Conservation (phyloP, 2,329 filamentous ascomycete species). For the Hyphodiscus sp. region DNA sequence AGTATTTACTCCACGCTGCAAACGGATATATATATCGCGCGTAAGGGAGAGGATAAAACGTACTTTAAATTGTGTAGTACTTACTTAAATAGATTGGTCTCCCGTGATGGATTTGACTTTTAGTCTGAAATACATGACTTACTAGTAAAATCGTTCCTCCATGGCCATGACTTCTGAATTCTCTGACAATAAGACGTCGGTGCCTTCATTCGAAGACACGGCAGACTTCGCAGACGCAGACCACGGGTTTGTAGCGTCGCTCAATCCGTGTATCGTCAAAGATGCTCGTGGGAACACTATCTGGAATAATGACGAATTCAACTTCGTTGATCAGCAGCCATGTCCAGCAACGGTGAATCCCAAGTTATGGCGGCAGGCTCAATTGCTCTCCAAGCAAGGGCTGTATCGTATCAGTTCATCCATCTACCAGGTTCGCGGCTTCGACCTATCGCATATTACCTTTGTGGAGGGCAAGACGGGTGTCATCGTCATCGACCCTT, state of each 20-base stretch:
- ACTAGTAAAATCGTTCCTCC: too few relatives aligned
- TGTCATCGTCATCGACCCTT: constrained; percentile 35
- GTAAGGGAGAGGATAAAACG: too few relatives aligned
- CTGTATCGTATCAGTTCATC: constrained; percentile 31
- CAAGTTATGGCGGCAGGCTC: constrained; percentile 32
- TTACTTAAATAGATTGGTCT: too few relatives aligned
- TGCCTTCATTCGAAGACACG: not conserved
- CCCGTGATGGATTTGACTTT: too few relatives aligned
- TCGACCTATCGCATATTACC: constrained; percentile 37
- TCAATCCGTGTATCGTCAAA: not conserved
- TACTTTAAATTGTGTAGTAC: too few relatives aligned
- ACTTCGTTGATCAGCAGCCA: constrained; percentile 24
- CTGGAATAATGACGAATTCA: constrained; percentile 30
- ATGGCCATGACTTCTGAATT: too few relatives aligned
- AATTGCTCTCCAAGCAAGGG: constrained; percentile 29
- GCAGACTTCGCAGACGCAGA: not conserved
- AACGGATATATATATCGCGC: too few relatives aligned
- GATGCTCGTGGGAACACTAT: constrained; percentile 3
- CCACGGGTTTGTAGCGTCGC: not conserved
- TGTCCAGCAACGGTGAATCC: constrained; percentile 28
- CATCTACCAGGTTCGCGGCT: constrained; percentile 36
- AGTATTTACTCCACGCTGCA: too few relatives aligned
- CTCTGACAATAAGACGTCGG: too few relatives aligned
- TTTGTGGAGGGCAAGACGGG: constrained; percentile 33
- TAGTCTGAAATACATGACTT: too few relatives aligned